Base-by-base conservation (phyloP, 805 yeast genomes). In the Wickerhamomyces bisporus region DNA sequence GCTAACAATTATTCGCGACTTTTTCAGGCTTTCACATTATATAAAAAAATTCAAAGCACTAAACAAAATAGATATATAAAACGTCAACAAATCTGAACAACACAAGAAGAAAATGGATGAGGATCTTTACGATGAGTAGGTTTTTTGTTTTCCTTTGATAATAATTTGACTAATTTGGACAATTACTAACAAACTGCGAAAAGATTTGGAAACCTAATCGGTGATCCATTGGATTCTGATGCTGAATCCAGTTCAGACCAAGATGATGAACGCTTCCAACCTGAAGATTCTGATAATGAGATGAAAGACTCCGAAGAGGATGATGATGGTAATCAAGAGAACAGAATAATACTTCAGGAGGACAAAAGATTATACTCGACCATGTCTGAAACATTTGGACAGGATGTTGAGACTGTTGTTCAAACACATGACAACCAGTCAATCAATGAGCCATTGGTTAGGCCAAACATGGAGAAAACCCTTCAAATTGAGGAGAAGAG, bases 51-150 rank as follows among this genome's bases (percentile, higher is more conserved):
- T 21, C 24, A 21, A 7, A 7, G 24, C 10, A 10, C 10, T 30
- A n/a, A 14, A 5, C 19, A n/a, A n/a, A 6, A 21, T 10, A 20
- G 11, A 31, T 5, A 20, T n/a, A 17, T 14, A 33, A 6, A 26
- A 25, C 7, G 20, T 18, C 14, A 24, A 32, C 15, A 16, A 12
- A n/a, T 8, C 10, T 9, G 26, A 18, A 21, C 9, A 19, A 26
- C 6, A 17, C 5, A 6, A 17, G 19, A 8, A n/a, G 25, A 29
- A 21, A 26, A 76, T 74, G 77, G 84, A 76, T 50, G 82, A 78
- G 17, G 84, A 78, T 43, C 54, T 78, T 20, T 86, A 81, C 60
- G 96, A 87, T 60, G 96, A 87, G 71, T 71, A 48, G 32, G 68
- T 52, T 3, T 8, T n/a, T 21, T 2, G 7, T 14, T 21, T 10